phyloP scores from a whole-genome alignment of 106 monocot genomes.

The Agapanthus africanus region DNA sequence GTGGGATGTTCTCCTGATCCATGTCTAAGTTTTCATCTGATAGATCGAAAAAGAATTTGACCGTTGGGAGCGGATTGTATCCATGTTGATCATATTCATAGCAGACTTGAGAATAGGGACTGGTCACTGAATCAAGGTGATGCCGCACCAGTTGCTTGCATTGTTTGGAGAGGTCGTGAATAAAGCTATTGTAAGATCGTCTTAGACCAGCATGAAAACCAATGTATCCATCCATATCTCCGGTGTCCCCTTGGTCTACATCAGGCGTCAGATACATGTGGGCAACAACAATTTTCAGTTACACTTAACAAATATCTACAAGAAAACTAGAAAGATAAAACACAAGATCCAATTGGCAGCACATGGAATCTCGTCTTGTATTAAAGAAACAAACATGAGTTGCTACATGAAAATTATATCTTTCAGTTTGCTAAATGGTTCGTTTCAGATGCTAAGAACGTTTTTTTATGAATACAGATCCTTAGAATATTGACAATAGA shows the following conservation, averaged over 20 bases:
- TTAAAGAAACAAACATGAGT: too few species aligned
- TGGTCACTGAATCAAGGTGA: constrained; percentile 92
- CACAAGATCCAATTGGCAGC: too few species aligned
- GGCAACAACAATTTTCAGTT: not conserved
- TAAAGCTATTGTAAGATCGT: constrained; percentile 70
- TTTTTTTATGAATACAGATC: too few species aligned
- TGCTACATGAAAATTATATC: too few species aligned
- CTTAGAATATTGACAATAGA: too few species aligned
- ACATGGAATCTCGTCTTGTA: too few species aligned
- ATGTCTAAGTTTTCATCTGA: constrained; percentile 31
- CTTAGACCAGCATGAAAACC: constrained; percentile 92
- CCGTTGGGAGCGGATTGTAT: constrained; percentile 29
- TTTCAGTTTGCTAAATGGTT: too few species aligned
- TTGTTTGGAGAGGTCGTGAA: constrained; percentile 72
- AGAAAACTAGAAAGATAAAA: not conserved
- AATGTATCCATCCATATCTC: constrained; percentile 82
- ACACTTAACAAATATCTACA: not conserved
- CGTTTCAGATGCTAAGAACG: too few species aligned
- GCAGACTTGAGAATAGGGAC: constrained; percentile 79
- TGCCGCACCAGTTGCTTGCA: constrained; percentile 94
- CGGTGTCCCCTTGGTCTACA: constrained; percentile 46
- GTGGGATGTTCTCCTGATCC: constrained; percentile 80
- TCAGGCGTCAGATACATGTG: constrained; percentile 1
- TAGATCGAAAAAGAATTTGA: constrained; percentile 53
- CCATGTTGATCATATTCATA: constrained; percentile 42